Percentiles rank a stretch among this genome's conserved stretches.
Evolutionary conservation across 352 stramenopile genomes (phyloP).

Genomic region (Lagenidium giganteum): DNA sequence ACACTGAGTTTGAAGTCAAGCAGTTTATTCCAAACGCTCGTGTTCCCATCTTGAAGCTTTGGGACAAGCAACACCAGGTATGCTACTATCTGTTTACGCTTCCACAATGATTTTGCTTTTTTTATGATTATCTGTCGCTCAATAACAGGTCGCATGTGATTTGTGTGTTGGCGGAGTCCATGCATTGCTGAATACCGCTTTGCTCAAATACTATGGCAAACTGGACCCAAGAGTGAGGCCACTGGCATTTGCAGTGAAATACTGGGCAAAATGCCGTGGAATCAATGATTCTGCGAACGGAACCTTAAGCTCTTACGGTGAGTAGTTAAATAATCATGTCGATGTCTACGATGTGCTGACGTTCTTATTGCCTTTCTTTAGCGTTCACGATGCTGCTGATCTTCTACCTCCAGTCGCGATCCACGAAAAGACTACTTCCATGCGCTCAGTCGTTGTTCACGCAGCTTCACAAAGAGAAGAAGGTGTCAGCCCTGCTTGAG

Average conservation of each 20-base stretch:
- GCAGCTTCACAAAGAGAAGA: conserved; percentile 85
- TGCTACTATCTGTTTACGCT: no score
- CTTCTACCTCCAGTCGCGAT: conserved; percentile 96
- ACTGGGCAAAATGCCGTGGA: conserved; percentile 94
- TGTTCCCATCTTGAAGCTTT: conserved; percentile 76
- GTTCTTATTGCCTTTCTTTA: conserved; percentile 12
- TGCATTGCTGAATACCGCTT: conserved; percentile 69
- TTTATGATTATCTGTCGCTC: no score
- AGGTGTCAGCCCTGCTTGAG: conserved; percentile 79
- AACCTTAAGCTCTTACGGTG: conserved; percentile 96
- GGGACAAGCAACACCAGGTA: conserved; percentile 55
- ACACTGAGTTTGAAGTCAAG: conserved; percentile 42
- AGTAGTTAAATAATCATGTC: conserved; percentile 1
- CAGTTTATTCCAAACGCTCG: conserved; percentile 73
- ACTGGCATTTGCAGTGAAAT: conserved; percentile 96
- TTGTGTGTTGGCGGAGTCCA: conserved; percentile 71
- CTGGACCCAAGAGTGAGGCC: conserved; percentile 79
- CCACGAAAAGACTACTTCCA: no score
- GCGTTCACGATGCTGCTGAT: conserved; percentile 96
- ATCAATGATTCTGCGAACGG: conserved; percentile 97
- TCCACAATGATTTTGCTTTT: no score
- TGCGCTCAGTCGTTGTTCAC: conserved; percentile 46
- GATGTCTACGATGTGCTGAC: conserved; percentile 2
- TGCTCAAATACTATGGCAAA: conserved; percentile 71
- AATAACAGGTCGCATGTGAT: conserved; percentile 50